These are phyloP conservation scores for Brettanomyces custersianus DNA, from an alignment of 805 yeast genomes.

Conservation along the genomic window DNA sequence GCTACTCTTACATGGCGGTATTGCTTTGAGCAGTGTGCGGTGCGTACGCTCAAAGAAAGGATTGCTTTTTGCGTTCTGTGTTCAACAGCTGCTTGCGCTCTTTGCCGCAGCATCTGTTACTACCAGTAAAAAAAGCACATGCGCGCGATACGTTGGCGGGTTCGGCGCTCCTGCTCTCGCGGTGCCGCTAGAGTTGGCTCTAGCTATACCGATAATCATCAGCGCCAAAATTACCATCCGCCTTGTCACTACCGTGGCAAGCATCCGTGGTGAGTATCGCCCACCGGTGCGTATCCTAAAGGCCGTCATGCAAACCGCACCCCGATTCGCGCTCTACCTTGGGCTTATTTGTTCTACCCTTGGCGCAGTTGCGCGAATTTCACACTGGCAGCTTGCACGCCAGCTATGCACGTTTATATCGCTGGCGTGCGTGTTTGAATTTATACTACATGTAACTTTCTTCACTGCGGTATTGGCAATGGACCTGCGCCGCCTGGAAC, in stretches of 20 bases:
- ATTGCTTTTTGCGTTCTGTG: conserved; percentile 32
- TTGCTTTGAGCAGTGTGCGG: conserved; percentile 32
- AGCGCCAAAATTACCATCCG: conserved; percentile 42
- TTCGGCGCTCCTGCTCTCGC: conserved; percentile 23
- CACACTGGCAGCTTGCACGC: conserved; percentile 18
- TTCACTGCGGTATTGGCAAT: conserved; percentile 57
- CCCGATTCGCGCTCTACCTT: conserved; percentile 25
- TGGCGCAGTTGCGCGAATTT: conserved; percentile 19
- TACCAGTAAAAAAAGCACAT: conserved; percentile 16
- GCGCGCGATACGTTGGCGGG: background rate
- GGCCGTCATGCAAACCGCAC: conserved; percentile 28
- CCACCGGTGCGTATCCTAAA: conserved; percentile 29
- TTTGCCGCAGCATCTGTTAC: conserved; percentile 36
- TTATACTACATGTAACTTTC: conserved; percentile 52
- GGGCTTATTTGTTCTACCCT: conserved; percentile 21
- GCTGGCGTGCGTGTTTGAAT: conserved; percentile 47
- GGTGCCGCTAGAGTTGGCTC: conserved; percentile 31
- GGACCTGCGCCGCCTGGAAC: conserved; percentile 56
- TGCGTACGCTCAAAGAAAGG: conserved; percentile 39
- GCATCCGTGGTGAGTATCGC: conserved; percentile 34
- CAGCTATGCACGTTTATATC: conserved; percentile 38
- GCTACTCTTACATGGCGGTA: conserved; percentile 14
- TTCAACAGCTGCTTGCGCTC: conserved; percentile 30
- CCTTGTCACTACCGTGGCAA: conserved; percentile 30
- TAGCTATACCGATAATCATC: conserved; percentile 32